Base-by-base conservation (phyloP, 495 filamentous ascomycete genomes). In the Xylaria telfairii region DNA sequence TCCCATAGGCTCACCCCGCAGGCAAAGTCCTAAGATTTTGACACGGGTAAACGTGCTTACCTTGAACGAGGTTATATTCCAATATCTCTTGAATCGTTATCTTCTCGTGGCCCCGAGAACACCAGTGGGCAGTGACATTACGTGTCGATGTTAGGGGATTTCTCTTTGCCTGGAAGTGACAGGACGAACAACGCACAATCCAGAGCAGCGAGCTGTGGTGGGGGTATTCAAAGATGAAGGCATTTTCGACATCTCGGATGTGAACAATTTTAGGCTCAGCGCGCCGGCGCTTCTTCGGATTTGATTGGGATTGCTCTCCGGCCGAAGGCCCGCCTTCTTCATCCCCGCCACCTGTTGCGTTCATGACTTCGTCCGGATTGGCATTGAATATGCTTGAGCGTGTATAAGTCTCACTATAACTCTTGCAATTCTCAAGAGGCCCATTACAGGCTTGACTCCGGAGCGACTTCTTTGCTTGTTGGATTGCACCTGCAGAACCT, bases 31-130 rank as follows among this genome's bases (percentile, higher is more conserved):
- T 28, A n/a, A 30, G 4, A 28, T 30, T 13, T 2, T 7, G 13
- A 15, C 4, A 3, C 8, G 6, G 15, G 21, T 24, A 19, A 30
- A 17, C 21, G 12, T 44, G 41, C 39, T 17, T 46, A 63, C 60
- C 60, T 30, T 46, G 60, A 30, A 63, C n/a, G 24, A 63, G 24
- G 21, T 63, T 34, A 30, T 63, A 3, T 30, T 62, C 60, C 2
- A 63, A 46, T 7, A 63, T 44, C 24, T 44, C 24, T 9, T 46
- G 39, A 19, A 63, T n/a, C 19, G 60, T 46, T n/a, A 30, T 46
- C 10, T 2, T 2, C 21, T 4, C 12, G 17, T 46, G 60, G 21
- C 10, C n/a, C 24, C 10, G 26, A 1, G n/a, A 13, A 9, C 3
- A n/a, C 60, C 60, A 63, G 39, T 63, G 60, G 7, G 12, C 6